Evolutionary conservation across 805 yeast genomes (phyloP).

Genomic region (Clavispora santaluciae): DNA sequence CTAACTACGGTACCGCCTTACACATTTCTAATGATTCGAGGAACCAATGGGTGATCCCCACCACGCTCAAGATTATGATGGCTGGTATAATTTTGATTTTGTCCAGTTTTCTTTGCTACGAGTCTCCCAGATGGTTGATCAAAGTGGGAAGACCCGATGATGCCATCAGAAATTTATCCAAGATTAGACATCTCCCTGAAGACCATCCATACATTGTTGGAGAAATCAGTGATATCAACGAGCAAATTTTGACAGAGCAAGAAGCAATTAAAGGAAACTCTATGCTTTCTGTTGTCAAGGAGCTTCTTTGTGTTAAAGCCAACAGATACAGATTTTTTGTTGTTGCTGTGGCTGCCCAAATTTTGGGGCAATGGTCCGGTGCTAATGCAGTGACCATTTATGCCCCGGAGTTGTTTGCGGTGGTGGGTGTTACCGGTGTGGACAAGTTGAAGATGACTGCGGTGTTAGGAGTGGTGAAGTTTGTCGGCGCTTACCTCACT

Average conservation of each 20-base stretch:
- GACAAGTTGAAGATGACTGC: slow-evolving; percentile 45
- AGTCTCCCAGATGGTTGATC: slow-evolving; percentile 50
- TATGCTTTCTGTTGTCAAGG: slow-evolving; percentile 22
- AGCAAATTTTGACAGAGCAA: slow-evolving; percentile 63
- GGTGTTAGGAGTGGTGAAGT: slow-evolving; percentile 50
- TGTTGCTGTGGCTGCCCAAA: slow-evolving; percentile 39
- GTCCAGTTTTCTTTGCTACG: slow-evolving; percentile 41
- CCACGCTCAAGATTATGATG: slow-evolving; percentile 43
- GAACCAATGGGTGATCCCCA: slow-evolving; percentile 52
- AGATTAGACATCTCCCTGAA: slow-evolving; percentile 39
- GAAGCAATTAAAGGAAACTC: slow-evolving; percentile 26
- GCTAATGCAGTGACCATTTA: slow-evolving; percentile 53
- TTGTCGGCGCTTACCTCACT: slow-evolving; percentile 41
- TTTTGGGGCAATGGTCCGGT: slow-evolving; percentile 56
- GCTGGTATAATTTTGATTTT: slow-evolving; percentile 41
- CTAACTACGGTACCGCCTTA: slow-evolving; percentile 47
- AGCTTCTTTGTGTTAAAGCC: slow-evolving; percentile 33
- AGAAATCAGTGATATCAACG: slow-evolving; percentile 37
- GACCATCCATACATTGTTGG: slow-evolving; percentile 47
- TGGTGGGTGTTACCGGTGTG: slow-evolving; percentile 43
- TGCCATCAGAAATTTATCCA: slow-evolving; percentile 37
- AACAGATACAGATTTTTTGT: slow-evolving; percentile 43
- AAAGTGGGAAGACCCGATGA: slow-evolving; percentile 38
- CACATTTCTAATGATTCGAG: slow-evolving; percentile 33
- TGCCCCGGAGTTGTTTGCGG: slow-evolving; percentile 47